Evolutionary conservation across 2,329 filamentous ascomycete species (phyloP), one percentile per base, ranked within the genome.

Genomic region (Podosphaera xanthii): DNA sequence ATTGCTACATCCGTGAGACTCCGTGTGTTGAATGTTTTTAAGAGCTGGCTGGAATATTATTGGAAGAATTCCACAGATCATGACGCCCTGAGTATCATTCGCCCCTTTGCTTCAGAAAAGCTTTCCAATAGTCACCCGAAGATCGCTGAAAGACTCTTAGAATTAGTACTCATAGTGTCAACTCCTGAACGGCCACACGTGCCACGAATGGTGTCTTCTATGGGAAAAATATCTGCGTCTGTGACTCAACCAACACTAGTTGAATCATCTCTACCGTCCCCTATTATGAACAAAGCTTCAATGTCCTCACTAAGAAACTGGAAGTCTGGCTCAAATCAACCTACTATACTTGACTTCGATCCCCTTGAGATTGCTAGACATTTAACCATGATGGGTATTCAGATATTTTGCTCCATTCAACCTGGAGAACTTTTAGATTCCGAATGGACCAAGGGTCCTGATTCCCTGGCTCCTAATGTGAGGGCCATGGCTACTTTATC

Each of bases 31-130:
- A 97, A 98, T 69, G 84, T 89, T 60, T 88, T 98, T 76, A 98
- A 98, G 71, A 86, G 87, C 49, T 98, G 92, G 92, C 75, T 98
- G 30, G 92, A 97, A 72, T 92, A 86, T 5, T 89, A 98, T 71
- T 98, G 92, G 91, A 82, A 86, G 55, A 81, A 87, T 63, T 81
- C 88, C 61, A 82, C 83, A 9, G 92, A 98, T 69, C 79, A 80
- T 58, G 77, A 81, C 10, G 88, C 90, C 0, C 75, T 98, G 7
- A 75, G 78, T 0, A 74, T 86, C 56, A 94, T 98, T 62, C 76
- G 84, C 40, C 75, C 80, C 0, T 98, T 98, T 70, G 89, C 91
- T 1, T 80, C 84, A 64, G 77, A 78, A 54, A 84, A 84, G 63
- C 76, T 98, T 6, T 75, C 76, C 57, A 70, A 82, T 81, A 22